Percentiles rank a stretch among this genome's conserved stretches.
Evolutionary conservation across 2,329 filamentous ascomycete genomes (phyloP).

Genomic region (Venturia effusa): DNA sequence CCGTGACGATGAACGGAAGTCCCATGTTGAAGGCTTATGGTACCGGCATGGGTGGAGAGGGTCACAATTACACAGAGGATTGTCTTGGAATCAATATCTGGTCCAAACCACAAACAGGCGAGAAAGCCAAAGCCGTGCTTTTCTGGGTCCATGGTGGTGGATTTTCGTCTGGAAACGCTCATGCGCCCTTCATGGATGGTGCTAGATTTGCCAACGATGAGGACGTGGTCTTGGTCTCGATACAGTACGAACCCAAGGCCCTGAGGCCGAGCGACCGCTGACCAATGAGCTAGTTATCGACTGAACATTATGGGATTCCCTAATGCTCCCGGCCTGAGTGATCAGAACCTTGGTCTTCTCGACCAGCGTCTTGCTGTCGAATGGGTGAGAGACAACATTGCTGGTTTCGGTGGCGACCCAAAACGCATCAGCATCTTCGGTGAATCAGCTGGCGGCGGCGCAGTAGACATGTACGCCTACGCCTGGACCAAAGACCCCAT

Average conservation of each 20-base stretch:
- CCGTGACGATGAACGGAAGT: neutral
- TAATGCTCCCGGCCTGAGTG: neutral
- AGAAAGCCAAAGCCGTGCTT: conserved; percentile 10
- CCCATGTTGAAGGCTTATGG: neutral
- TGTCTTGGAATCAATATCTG: conserved; percentile 10
- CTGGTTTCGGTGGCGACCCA: conserved; percentile 6
- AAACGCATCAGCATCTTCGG: conserved; percentile 11
- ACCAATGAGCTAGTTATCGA: conserved; percentile 3
- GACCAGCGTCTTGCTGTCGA: conserved; percentile 10
- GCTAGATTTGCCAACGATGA: conserved; percentile 5
- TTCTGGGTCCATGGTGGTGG: conserved; percentile 10
- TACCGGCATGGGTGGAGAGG: neutral
- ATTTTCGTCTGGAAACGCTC: conserved; percentile 5
- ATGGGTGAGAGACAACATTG: conserved; percentile 11
- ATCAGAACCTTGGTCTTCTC: conserved; percentile 7
- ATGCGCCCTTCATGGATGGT: conserved; percentile 5
- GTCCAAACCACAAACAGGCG: conserved; percentile 10
- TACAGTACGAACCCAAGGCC: neutral
- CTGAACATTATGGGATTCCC: conserved; percentile 11
- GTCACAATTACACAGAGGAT: conserved; percentile 3
- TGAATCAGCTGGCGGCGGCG: conserved; percentile 4
- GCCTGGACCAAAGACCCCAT: conserved; percentile 10
- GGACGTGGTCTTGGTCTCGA: conserved; percentile 9
- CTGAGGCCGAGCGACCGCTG: neutral
- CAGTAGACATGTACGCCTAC: conserved; percentile 9